phyloP scores from a whole-genome alignment of 2,329 filamentous ascomycete species.

The Colletotrichum tropicicola region DNA sequence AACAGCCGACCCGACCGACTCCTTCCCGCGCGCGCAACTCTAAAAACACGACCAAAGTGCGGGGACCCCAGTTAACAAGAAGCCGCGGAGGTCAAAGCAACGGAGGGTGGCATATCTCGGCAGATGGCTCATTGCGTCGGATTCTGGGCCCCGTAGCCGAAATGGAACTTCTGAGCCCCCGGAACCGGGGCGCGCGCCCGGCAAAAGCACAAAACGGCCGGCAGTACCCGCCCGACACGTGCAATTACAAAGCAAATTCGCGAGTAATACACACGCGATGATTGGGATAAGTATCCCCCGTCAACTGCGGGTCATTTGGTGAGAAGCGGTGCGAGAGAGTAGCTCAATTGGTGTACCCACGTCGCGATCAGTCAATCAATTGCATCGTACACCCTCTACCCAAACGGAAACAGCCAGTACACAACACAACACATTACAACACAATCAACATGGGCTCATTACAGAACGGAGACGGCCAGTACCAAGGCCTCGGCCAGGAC shows the following conservation, averaged over 20 bases:
- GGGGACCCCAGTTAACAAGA: not conserved
- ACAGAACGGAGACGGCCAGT: constrained; percentile 15
- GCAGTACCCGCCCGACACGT: constrained; percentile 18
- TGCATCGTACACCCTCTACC: not conserved
- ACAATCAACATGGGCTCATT: constrained; percentile 18
- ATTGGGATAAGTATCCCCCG: constrained; percentile 11
- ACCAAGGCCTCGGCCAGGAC: constrained; percentile 44
- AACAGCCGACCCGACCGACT: too few species aligned
- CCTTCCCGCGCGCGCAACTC: not conserved
- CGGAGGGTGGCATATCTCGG: not conserved
- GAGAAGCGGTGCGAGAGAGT: too few species aligned
- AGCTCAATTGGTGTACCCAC: not conserved
- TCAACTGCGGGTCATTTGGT: not conserved
- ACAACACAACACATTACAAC: not conserved
- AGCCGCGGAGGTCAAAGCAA: not conserved
- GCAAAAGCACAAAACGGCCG: not conserved
- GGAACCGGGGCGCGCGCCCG: not conserved
- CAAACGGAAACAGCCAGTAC: not conserved
- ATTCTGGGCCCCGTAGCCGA: constrained; percentile 17
- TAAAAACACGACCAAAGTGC: not conserved
- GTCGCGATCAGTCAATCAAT: not conserved
- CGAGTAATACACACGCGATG: constrained; percentile 13
- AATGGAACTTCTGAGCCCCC: not conserved
- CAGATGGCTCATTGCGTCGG: constrained; percentile 8
- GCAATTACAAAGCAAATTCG: not conserved